These are phyloP conservation scores for Closterium sp. DNA, from an alignment of 139 green algal species.

Conservation along the genomic window DNA sequence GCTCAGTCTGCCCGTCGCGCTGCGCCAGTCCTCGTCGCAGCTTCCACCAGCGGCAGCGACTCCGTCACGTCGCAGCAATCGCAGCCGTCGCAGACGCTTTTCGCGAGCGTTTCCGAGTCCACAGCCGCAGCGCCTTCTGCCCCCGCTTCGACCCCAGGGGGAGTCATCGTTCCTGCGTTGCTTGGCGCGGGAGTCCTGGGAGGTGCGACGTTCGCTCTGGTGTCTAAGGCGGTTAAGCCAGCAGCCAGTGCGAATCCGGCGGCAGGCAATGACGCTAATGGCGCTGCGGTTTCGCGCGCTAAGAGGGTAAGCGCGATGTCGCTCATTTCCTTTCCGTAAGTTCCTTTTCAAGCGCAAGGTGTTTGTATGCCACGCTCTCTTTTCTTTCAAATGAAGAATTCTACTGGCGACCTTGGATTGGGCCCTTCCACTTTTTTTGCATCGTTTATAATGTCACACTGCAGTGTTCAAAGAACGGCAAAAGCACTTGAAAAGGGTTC, in stretches of 20 bases:
- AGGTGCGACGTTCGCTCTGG: neutral
- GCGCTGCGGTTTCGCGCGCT: neutral
- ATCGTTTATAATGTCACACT: too few species aligned
- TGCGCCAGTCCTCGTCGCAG: neutral
- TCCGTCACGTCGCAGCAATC: neutral
- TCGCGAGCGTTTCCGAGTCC: neutral
- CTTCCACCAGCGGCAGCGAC: neutral
- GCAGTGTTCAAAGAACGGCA: too few species aligned
- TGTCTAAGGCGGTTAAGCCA: neutral
- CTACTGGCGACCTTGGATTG: too few species aligned
- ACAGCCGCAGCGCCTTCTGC: neutral
- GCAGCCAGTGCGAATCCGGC: neutral
- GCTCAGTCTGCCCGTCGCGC: neutral
- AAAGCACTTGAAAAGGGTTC: too few species aligned
- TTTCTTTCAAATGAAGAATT: too few species aligned
- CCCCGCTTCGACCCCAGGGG: neutral
- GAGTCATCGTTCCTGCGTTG: neutral
- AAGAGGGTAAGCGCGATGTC: too few species aligned
- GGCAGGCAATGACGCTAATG: neutral
- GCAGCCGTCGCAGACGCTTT: neutral
- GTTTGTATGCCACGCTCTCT: too few species aligned
- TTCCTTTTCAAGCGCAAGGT: too few species aligned
- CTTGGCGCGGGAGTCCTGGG: neutral
- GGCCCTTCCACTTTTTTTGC: too few species aligned
- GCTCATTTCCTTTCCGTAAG: neutral